These are phyloP conservation scores for Pichia sp. DNA, from an alignment of 1,139 yeast genomes.

Conservation along the genomic window DNA sequence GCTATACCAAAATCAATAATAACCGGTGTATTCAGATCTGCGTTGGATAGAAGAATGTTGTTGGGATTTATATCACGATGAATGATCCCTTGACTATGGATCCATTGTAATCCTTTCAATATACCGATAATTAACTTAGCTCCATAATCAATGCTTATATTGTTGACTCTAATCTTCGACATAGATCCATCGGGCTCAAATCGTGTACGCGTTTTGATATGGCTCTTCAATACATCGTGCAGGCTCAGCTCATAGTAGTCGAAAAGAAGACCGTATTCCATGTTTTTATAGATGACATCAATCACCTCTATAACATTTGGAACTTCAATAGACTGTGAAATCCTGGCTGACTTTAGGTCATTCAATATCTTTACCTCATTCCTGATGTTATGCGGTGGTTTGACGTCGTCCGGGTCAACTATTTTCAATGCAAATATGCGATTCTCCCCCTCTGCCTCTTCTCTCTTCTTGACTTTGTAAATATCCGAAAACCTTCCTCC, in stretches of 20 bases:
- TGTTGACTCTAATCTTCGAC: slow-evolving; percentile 20
- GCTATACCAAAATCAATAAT: slow-evolving; percentile 81
- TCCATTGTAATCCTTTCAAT: slow-evolving; percentile 40
- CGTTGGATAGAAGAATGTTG: slow-evolving; percentile 48
- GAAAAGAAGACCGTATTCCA: slow-evolving; percentile 35
- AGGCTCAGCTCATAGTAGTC: slow-evolving; percentile 34
- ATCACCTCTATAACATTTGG: slow-evolving; percentile 27
- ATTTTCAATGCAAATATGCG: slow-evolving; percentile 35
- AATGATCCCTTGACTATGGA: slow-evolving; percentile 58
- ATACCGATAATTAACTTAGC: slow-evolving; percentile 35
- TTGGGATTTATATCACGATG: slow-evolving; percentile 87
- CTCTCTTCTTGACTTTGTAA: slow-evolving; percentile 14
- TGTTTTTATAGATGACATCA: slow-evolving; percentile 26
- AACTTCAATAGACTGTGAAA: not conserved
- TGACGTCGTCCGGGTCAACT: slow-evolving; percentile 39
- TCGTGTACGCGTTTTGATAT: slow-evolving; percentile 26
- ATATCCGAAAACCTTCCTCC: slow-evolving; percentile 33
- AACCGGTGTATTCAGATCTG: slow-evolving; percentile 26
- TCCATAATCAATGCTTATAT: slow-evolving; percentile 23
- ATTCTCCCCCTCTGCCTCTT: not conserved
- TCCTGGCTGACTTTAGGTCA: slow-evolving; percentile 18
- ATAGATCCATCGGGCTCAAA: slow-evolving; percentile 17
- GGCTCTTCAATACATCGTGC: slow-evolving; percentile 26
- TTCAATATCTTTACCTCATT: slow-evolving; percentile 34
- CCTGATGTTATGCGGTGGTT: slow-evolving; percentile 41